A percentile compares a stretch with the other conserved stretches of the same genome.
These are phyloP conservation scores for Talaromyces thailandensis DNA, from an alignment of 495 filamentous ascomycete species.

Conservation along the genomic window DNA sequence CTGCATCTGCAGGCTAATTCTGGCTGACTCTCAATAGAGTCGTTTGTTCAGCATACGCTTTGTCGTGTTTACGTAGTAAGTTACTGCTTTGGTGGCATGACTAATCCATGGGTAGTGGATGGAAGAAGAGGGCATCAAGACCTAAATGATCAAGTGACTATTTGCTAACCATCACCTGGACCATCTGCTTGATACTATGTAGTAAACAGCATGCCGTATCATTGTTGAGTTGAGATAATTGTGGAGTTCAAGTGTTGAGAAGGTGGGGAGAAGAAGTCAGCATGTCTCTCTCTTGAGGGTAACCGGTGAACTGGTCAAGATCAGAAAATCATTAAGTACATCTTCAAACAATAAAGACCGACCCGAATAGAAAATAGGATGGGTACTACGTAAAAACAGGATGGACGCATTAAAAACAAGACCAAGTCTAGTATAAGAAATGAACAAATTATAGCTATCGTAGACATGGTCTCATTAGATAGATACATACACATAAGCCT, in stretches of 20 bases:
- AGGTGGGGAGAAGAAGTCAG: neutral
- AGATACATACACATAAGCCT: slow-evolving; percentile 4
- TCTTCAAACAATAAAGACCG: neutral
- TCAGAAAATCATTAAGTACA: neutral
- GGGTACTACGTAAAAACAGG: neutral
- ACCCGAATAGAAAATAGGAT: neutral
- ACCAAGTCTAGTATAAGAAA: neutral
- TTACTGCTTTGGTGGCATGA: neutral
- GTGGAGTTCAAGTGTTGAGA: neutral
- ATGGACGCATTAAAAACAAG: neutral
- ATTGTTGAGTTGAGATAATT: neutral
- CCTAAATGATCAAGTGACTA: neutral
- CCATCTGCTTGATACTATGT: neutral
- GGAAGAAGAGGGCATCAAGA: neutral
- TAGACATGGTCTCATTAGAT: slow-evolving; percentile 4
- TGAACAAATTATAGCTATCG: neutral
- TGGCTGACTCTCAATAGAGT: neutral
- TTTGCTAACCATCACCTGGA: neutral
- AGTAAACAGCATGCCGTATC: neutral
- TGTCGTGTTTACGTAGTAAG: neutral
- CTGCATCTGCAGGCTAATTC: neutral
- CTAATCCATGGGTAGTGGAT: neutral
- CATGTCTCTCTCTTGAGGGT: neutral
- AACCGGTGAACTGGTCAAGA: neutral
- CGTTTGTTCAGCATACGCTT: neutral